Percentiles rank a stretch among this genome's conserved stretches.
Evolutionary conservation across 139 green algal genomes (phyloP).

Genomic region (Closterium sp.): DNA sequence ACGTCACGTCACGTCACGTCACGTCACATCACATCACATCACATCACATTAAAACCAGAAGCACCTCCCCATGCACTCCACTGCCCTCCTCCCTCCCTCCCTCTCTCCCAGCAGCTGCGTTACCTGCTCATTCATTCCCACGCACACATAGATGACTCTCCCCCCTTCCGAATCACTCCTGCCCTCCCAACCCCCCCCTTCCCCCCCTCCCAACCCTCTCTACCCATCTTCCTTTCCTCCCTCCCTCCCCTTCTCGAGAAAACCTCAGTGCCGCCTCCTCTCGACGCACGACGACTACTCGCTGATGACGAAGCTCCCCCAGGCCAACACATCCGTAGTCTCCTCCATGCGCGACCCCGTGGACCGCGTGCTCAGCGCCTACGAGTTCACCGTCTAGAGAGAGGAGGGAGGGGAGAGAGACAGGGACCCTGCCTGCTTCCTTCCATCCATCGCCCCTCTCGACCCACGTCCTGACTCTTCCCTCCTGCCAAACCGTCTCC

Average conservation of each 20-base stretch:
- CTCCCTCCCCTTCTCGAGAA: background rate
- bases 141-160: background rate
- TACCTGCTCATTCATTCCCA: background rate
- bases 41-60: no score
- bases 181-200: no score
- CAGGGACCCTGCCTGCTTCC: no score
- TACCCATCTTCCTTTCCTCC: background rate
- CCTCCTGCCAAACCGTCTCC: background rate
- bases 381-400: slow-evolving; percentile 75
- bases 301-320: slow-evolving; percentile 56
- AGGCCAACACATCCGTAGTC: slow-evolving; percentile 40
- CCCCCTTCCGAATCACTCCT: no score
- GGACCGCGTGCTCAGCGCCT: slow-evolving; percentile 76
- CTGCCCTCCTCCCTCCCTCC: no score
- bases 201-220: background rate
- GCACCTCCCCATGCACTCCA: background rate
- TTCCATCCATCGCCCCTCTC: background rate
- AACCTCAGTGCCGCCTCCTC: slow-evolving; percentile 71
- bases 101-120: background rate
- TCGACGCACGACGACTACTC: slow-evolving; percentile 86
- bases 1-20: background rate
- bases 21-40: background rate
- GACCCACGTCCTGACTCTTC: no score
- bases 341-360: slow-evolving; percentile 73
- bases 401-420: no score